phyloP scores from a whole-genome alignment of 495 filamentous ascomycete genomes.

The Neurospora intermedia region DNA sequence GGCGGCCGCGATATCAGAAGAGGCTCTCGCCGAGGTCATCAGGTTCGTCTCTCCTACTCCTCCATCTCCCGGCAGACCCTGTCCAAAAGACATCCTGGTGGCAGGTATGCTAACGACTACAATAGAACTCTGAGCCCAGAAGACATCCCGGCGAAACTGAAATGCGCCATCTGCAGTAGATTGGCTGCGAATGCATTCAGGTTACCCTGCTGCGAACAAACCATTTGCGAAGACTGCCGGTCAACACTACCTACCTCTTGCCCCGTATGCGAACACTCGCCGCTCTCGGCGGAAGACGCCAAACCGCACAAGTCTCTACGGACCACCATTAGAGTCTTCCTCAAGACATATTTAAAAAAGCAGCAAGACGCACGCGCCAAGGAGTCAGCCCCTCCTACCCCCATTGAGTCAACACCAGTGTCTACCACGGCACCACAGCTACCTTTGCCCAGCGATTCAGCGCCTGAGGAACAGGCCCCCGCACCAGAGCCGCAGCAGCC shows the following conservation, averaged over 20 bases:
- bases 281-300: conserved; percentile 74
- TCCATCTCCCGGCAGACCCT: not conserved
- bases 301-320: conserved; percentile 80
- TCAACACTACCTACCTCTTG: conserved; percentile 66
- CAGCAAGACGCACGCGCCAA: conserved; percentile 48
- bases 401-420: conserved; percentile 24
- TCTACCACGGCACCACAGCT: conserved; percentile 13
- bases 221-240: conserved; percentile 85
- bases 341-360: conserved; percentile 84
- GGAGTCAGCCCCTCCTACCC: conserved; percentile 33
- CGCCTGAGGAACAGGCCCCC: not conserved
- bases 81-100: not conserved
- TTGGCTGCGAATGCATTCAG: conserved; percentile 85
- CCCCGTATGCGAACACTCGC: conserved; percentile 85
- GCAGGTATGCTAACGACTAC: conserved; percentile 10
- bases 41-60: conserved; percentile 16
- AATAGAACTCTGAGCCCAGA: conserved; percentile 65
- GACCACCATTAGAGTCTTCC: conserved; percentile 78
- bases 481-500: not conserved
- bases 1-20: conserved; percentile 12
- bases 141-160: conserved; percentile 86
- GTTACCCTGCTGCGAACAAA: conserved; percentile 89
- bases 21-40: conserved; percentile 27
- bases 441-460: not conserved
- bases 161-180: conserved; percentile 86